A percentile compares a stretch with the other conserved stretches of the same genome.
Conservation (phyloP, 139 green algal genomes). For the Raphidocelis subcapitata region DNA sequence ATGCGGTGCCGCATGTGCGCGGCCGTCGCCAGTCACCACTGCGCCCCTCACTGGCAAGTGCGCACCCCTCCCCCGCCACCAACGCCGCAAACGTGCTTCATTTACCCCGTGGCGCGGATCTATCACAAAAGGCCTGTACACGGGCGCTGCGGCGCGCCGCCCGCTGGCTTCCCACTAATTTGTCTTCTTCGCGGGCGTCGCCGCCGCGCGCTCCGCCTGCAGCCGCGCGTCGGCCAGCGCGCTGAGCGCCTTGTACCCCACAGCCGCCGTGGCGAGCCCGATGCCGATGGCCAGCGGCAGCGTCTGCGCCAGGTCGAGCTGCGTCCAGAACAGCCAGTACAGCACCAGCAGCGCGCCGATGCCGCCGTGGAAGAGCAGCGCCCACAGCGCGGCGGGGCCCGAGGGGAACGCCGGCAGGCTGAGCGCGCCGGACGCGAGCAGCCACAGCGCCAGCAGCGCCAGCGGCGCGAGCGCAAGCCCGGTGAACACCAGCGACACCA, state of each 20-base stretch:
- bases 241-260: slow-evolving; percentile 33
- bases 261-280: slow-evolving; percentile 22
- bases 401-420: slow-evolving; percentile 16
- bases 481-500: slow-evolving; percentile 40
- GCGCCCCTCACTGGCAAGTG: neutral
- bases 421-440: slow-evolving; percentile 19
- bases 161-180: too few species aligned
- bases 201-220: neutral
- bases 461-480: slow-evolving; percentile 36
- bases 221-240: slow-evolving; percentile 21
- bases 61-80: neutral
- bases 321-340: slow-evolving; percentile 50
- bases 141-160: too few species aligned
- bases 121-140: too few species aligned
- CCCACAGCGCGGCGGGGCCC: slow-evolving; percentile 22
- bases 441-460: slow-evolving; percentile 18
- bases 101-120: too few species aligned
- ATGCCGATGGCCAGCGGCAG: slow-evolving; percentile 26
- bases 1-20: too few species aligned
- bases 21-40: neutral
- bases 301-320: slow-evolving; percentile 45
- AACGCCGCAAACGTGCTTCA: too few species aligned
- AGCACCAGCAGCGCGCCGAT: slow-evolving; percentile 44
- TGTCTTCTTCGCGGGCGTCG: slow-evolving; percentile 2
- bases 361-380: slow-evolving; percentile 46